Evolutionary conservation across 345 rosid species (phyloP).

Genomic region (Microthlaspi erraticum): DNA sequence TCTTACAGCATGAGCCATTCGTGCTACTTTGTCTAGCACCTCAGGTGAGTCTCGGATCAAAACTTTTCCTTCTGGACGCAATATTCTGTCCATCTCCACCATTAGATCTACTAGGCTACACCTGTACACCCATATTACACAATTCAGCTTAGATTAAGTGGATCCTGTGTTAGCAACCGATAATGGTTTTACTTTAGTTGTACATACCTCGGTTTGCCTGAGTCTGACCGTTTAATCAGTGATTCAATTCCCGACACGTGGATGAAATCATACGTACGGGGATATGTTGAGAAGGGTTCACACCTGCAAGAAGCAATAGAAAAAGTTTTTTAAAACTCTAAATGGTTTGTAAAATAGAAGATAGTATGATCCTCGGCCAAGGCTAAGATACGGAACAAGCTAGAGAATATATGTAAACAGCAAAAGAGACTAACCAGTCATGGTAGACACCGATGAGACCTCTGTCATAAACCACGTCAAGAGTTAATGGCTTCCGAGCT

Average conservation of each 20-base stretch:
- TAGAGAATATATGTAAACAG: constrained; percentile 1
- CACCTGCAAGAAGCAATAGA: constrained; percentile 68
- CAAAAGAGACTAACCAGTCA: constrained; percentile 62
- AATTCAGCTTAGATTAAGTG: background rate
- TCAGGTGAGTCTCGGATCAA: constrained; percentile 82
- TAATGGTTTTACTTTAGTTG: background rate
- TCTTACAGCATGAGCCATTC: constrained; percentile 71
- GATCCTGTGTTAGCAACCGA: background rate
- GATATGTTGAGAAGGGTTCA: constrained; percentile 98
- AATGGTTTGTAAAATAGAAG: background rate
- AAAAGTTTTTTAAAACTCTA: background rate
- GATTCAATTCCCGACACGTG: constrained; percentile 85
- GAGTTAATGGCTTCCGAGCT: constrained; percentile 74
- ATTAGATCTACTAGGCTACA: constrained; percentile 86
- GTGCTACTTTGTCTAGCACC: constrained; percentile 73
- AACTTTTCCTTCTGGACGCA: constrained; percentile 89
- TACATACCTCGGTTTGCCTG: constrained; percentile 69
- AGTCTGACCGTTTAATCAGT: constrained; percentile 55
- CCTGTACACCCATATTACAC: constrained; percentile 50
- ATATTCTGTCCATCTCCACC: constrained; percentile 91
- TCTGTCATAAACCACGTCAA: constrained; percentile 78
- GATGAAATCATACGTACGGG: constrained; percentile 92
- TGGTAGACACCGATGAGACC: constrained; percentile 91
- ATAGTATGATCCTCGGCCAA: constrained; percentile 1
- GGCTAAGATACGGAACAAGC: constrained; percentile 15